phyloP scores from a whole-genome alignment of 2,329 filamentous ascomycete genomes.

The Tolypocladium amazonense region DNA sequence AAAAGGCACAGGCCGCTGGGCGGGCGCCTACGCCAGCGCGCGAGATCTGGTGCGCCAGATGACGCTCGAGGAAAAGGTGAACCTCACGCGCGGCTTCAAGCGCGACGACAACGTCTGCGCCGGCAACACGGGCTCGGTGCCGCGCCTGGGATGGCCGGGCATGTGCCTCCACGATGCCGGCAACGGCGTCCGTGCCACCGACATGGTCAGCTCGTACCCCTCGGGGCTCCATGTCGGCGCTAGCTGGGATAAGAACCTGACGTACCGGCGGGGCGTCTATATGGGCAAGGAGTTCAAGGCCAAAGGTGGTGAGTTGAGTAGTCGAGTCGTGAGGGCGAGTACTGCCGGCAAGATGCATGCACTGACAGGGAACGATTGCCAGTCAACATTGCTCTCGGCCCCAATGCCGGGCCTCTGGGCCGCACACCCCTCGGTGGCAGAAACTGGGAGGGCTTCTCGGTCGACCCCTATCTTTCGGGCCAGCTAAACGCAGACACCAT shows the following conservation, averaged over 20 bases:
- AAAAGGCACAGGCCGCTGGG: conserved; percentile 34
- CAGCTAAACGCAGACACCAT: conserved; percentile 62
- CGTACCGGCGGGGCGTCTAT: conserved; percentile 36
- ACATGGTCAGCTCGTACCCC: conserved; percentile 36
- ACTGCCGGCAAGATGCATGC: background rate
- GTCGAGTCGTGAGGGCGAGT: background rate
- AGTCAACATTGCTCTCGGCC: conserved; percentile 60
- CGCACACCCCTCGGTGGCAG: conserved; percentile 60
- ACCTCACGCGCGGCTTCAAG: conserved; percentile 40
- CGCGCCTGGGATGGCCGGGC: conserved; percentile 33
- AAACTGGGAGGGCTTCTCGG: conserved; percentile 66
- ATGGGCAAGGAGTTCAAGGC: conserved; percentile 48
- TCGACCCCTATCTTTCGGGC: conserved; percentile 62
- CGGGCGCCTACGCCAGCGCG: conserved; percentile 47
- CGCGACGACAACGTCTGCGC: conserved; percentile 36
- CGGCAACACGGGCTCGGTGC: conserved; percentile 34
- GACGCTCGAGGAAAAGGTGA: conserved; percentile 55
- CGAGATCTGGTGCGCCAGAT: conserved; percentile 46
- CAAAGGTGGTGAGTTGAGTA: conserved; percentile 31
- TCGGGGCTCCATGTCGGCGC: conserved; percentile 37
- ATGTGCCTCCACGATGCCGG: conserved; percentile 39
- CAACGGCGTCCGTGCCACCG: conserved; percentile 36
- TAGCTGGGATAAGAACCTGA: conserved; percentile 43
- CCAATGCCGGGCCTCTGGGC: conserved; percentile 60
- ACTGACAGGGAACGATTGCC: background rate